phyloP scores from a whole-genome alignment of 805 yeast species.

The Priceomyces fermenticarens region DNA sequence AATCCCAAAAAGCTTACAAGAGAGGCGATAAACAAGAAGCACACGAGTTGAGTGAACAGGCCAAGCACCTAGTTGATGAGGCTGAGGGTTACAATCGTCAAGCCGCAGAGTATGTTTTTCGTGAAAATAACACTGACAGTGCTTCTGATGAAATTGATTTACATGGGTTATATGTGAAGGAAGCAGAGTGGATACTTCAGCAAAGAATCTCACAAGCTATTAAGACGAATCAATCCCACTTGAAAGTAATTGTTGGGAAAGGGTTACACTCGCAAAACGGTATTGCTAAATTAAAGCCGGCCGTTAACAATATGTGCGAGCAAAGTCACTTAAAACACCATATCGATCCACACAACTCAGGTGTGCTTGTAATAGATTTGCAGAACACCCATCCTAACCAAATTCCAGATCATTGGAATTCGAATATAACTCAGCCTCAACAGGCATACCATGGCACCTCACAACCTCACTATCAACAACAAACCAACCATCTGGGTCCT shows the following conservation, averaged over 20 bases:
- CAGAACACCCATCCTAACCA: slow-evolving; percentile 19
- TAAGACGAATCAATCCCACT: slow-evolving; percentile 53
- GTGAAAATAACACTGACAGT: slow-evolving; percentile 86
- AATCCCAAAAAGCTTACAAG: slow-evolving; percentile 77
- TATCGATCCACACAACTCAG: slow-evolving; percentile 70
- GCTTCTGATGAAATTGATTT: slow-evolving; percentile 83
- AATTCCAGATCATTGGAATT: slow-evolving; percentile 33
- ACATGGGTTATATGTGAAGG: slow-evolving; percentile 88
- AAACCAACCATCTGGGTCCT: slow-evolving; percentile 17
- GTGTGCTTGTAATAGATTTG: slow-evolving; percentile 74
- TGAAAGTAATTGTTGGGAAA: slow-evolving; percentile 89
- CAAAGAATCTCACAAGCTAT: slow-evolving; percentile 68
- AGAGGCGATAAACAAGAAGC: slow-evolving; percentile 74
- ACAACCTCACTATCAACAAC: slow-evolving; percentile 22
- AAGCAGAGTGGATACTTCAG: slow-evolving; percentile 76
- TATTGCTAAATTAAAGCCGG: slow-evolving; percentile 85
- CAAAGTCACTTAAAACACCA: slow-evolving; percentile 60
- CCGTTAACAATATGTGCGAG: slow-evolving; percentile 72
- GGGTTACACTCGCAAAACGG: slow-evolving; percentile 83
- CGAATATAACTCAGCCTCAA: slow-evolving; percentile 12
- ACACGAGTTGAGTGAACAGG: slow-evolving; percentile 64
- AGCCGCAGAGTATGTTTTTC: slow-evolving; percentile 89
- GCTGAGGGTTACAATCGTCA: slow-evolving; percentile 70
- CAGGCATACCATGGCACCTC: slow-evolving; percentile 19
- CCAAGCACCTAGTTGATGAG: slow-evolving; percentile 54